Evolutionary conservation across 306 rosid genomes (phyloP).

Genomic region (Erythrophleum fordii): DNA sequence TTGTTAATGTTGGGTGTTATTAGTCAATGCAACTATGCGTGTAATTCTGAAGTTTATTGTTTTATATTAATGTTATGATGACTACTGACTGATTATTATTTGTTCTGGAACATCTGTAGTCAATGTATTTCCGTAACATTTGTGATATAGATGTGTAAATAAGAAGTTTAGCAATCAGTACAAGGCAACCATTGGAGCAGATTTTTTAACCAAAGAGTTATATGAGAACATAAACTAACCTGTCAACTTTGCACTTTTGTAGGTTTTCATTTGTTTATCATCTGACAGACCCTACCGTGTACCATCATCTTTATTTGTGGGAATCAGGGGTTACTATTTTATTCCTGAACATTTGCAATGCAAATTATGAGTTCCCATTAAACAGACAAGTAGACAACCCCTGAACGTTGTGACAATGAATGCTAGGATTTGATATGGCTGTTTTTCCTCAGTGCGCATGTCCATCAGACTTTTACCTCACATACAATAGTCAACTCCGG

Average conservation of each 20-base stretch:
- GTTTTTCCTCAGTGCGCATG: neutral
- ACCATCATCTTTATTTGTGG: neutral
- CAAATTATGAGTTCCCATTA: neutral
- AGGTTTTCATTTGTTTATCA: neutral
- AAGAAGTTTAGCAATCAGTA: neutral
- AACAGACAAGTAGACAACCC: neutral
- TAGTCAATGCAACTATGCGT: neutral
- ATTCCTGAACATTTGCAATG: neutral
- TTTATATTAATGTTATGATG: neutral
- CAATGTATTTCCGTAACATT: neutral
- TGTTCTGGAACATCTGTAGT: neutral
- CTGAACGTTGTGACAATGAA: neutral
- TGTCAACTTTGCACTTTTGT: neutral
- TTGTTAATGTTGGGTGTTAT: constrained; percentile 27
- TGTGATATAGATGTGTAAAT: neutral
- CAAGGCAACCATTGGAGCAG: neutral
- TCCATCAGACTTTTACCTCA: neutral
- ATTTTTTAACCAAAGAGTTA: neutral
- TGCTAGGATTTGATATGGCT: neutral
- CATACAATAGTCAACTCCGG: constrained; percentile 4
- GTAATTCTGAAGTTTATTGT: neutral
- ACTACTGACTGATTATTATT: neutral
- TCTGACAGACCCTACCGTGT: neutral
- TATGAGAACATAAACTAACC: neutral
- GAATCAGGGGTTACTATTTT: neutral